phyloP scores from a whole-genome alignment of 495 filamentous ascomycete genomes.

The Aspergillus sclerotiicarbonarius region DNA sequence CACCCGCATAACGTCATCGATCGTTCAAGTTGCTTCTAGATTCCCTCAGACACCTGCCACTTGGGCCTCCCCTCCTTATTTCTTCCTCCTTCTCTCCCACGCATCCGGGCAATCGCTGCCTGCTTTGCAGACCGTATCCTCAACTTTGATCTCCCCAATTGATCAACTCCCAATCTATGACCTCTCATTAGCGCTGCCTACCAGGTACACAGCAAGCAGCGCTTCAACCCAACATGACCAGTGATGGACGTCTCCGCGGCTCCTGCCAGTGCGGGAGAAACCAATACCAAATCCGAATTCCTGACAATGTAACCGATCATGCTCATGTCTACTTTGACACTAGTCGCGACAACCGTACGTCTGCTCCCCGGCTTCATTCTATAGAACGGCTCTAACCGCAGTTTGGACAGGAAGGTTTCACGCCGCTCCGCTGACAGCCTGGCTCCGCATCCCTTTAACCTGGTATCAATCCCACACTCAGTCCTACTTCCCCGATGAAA shows the following conservation, averaged over 20 bases:
- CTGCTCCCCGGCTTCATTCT: not conserved
- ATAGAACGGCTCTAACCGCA: constrained; percentile 4
- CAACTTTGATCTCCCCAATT: not conserved
- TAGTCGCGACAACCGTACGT: constrained; percentile 62
- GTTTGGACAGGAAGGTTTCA: constrained; percentile 56
- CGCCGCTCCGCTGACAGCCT: constrained; percentile 68
- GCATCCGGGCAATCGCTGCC: not conserved
- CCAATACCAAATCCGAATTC: constrained; percentile 70
- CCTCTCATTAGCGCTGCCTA: constrained; percentile 5
- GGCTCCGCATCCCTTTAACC: constrained; percentile 73
- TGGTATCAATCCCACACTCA: constrained; percentile 71
- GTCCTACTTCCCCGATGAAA: constrained; percentile 77
- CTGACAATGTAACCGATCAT: constrained; percentile 49
- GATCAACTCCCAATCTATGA: not conserved
- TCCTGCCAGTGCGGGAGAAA: constrained; percentile 85
- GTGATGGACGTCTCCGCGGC: constrained; percentile 59
- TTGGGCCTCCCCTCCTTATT: not conserved
- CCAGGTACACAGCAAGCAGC: not conserved
- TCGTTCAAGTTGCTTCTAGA: constrained; percentile 6
- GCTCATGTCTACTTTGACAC: constrained; percentile 72
- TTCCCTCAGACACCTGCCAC: not conserved
- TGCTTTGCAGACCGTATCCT: not conserved
- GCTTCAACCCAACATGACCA: constrained; percentile 37
- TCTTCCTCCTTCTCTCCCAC: not conserved
- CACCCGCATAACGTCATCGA: constrained; percentile 17